Base-by-base conservation (phyloP, 345 rosid species). In the Populus davidiana region DNA sequence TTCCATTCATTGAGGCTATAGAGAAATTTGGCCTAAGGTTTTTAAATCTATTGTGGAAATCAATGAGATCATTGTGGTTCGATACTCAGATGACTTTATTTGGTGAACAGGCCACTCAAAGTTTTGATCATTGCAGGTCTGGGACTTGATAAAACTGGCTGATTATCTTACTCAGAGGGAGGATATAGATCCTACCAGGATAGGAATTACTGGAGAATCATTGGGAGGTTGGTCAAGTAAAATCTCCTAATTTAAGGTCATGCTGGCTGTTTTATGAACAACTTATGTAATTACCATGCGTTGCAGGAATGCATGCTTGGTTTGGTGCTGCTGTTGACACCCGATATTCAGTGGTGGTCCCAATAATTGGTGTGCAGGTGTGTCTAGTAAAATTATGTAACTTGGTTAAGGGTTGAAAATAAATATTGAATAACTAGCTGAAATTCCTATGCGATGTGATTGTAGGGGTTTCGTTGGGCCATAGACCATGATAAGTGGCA, bases 241-340 rank as follows among this genome's bases (percentile, higher is more conserved):
- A 17, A 73, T 29, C 14, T 64, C 61, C 12, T 67, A 69, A 23
- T 80, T 65, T n/a, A 36, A 67, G 52, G 41, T 50, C 64, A 11
- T 75, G 38, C 33, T 35, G 23, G 69, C 62, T 78, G 27, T 74
- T 69, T 29, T 14, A 43, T 71, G 64, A 20, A 31, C 64, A 81
- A 56, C 43, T 72, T 41, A 36, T 68, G 62, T 71, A 76, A 52
- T 56, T 69, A 73, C 33, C 71, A 81, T 41, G 18, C 38, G 77
- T 71, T 80, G 76, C 85, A 95, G 99, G 98, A 69, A 95, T 95
- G 98, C 98, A 93, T 84, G 96, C 97, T 17, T 96, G 98, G 94
- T 92, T 93, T 83, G 99, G 89, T 87, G 97, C 96, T 76, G 86
- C 83, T 77, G 94, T 82, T 63, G 97, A 96, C 81, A 86, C 86